Base-by-base conservation (phyloP, 345 rosid species). In the Trapa incisa region DNA sequence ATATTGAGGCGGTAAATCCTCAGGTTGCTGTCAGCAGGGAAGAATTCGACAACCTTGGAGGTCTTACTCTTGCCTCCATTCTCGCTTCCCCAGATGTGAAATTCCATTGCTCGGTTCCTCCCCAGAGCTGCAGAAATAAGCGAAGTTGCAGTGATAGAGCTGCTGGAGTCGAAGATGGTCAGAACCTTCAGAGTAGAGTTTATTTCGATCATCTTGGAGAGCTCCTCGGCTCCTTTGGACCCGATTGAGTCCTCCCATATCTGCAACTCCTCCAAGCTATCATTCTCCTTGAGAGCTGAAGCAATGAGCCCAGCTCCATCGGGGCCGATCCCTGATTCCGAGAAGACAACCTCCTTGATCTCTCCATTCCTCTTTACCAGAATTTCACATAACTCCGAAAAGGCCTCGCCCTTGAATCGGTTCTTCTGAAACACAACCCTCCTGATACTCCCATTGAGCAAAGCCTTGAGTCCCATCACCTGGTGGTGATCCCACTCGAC, bases 221-320 rank as follows among this genome's bases (percentile, higher is more conserved):
- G 88, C 79, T 94, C 97, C 78, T 94, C 97, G 0, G 97, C 96
- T 14, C 96, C 97, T 75, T 75, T 87, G 0, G 88, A 80, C 58
- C 97, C 96, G n/a, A 91, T 89, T 2, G 96, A 91, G 73, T 91
- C 99, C 39, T 94, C 95, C 97, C 95, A 87, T 76, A 94, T 87
- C 80, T 94, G 97, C 76, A 89, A 57, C 80, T 91, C 99, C 64
- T 94, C 97, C 81, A 93, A 70, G 66, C 79, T 76, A 57, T 80
- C 89, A 75, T 90, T 93, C 64, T 71, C 76, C 77, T 67, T 79
- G n/a, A 90, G 86, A 65, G 96, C 94, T 13, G 78, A 75, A 5
- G 92, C 97, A 12, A 90, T 61, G 38, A 84, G 65, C 22, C 82
- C 71, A 71, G 96, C 94, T 65, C 98, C 96, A 53, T 57, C 72